phyloP scores from a whole-genome alignment of 345 rosid genomes.

The Eucalyptus sp. region DNA sequence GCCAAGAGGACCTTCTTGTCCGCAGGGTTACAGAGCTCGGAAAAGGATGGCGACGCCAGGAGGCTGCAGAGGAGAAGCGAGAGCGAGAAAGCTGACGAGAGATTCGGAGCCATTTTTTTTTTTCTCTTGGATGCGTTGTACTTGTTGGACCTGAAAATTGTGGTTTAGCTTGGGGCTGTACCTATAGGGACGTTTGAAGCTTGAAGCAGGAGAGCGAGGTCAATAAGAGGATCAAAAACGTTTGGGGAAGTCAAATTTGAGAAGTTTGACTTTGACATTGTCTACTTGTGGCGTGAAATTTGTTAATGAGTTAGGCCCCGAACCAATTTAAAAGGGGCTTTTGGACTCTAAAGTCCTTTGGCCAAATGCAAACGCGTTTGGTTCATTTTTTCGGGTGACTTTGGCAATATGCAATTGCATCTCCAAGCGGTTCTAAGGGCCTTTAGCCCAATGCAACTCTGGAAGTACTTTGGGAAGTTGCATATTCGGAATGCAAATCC shows the following conservation, averaged over 20 bases:
- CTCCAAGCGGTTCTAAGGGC: too few relatives aligned
- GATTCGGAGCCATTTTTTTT: neutral
- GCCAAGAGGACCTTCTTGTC: constrained; percentile 61
- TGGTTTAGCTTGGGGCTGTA: neutral
- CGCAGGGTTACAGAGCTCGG: constrained; percentile 35
- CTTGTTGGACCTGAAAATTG: neutral
- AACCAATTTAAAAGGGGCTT: too few relatives aligned
- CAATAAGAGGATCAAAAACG: neutral
- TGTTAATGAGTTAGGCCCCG: neutral
- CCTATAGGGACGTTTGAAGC: neutral
- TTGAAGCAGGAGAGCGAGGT: neutral
- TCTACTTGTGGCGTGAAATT: neutral
- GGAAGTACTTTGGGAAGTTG: too few relatives aligned
- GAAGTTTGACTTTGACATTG: neutral
- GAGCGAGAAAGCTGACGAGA: neutral
- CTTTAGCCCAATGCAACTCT: too few relatives aligned
- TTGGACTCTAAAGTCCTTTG: too few relatives aligned
- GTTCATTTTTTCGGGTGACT: too few relatives aligned
- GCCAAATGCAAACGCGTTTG: too few relatives aligned
- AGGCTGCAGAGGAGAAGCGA: constrained; percentile 6
- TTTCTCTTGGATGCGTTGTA: neutral
- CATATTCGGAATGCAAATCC: too few relatives aligned
- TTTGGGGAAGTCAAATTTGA: neutral
- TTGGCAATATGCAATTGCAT: too few relatives aligned
- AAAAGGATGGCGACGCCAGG: constrained; percentile 9